Evolutionary conservation across 2,329 filamentous ascomycete genomes (phyloP), one percentile per base, ranked within the genome.

Genomic region (Aspergillus tanneri): DNA sequence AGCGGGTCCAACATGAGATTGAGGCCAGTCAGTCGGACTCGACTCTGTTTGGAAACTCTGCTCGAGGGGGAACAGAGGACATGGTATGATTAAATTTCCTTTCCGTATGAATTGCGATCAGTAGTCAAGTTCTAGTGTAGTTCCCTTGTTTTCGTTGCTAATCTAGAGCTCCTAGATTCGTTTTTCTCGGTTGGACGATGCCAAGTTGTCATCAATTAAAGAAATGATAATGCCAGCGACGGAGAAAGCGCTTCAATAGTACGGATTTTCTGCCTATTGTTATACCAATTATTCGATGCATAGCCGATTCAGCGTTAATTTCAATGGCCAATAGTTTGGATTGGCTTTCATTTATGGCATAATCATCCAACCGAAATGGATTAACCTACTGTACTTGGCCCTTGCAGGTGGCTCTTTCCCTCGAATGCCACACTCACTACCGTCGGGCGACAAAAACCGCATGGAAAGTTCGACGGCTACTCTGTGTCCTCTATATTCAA

Each of bases 1-100:
- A 91, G 55, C 81, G 92, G 46, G 91, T 96, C 1, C 85, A 83
- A 68, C 88, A 86, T 67, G 87, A 87, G 14, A 82, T 96, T 35
- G 81, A 85, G 42, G 78, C 81, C 8, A 95, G 90, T 62, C 72
- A 90, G 41, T 88, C 88, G 1, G 92, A 97, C 57, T 75, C 84
- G 2, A 84, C 89, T 4, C 72, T 97, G 19, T 97, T 85, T 71
- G 89, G 90, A 5, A 78, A 77, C 49, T 74, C 76, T 4, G 77
- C 78, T 35, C 72, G 73, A 23, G 72, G 61, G 36, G 72, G 72
- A 12, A 70, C 80, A 8, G 87, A 90, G 65, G 89, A 95, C 56
- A 77, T 89, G 70, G 88, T 92, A 76, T 40, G 58, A 38, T 21
- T n/a, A n/a, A n/a, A n/a, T n/a, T n/a, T n/a, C n/a, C n/a, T n/a